Base-by-base conservation (phyloP, 2,329 filamentous ascomycete species). In the Lachnellula cervina region DNA sequence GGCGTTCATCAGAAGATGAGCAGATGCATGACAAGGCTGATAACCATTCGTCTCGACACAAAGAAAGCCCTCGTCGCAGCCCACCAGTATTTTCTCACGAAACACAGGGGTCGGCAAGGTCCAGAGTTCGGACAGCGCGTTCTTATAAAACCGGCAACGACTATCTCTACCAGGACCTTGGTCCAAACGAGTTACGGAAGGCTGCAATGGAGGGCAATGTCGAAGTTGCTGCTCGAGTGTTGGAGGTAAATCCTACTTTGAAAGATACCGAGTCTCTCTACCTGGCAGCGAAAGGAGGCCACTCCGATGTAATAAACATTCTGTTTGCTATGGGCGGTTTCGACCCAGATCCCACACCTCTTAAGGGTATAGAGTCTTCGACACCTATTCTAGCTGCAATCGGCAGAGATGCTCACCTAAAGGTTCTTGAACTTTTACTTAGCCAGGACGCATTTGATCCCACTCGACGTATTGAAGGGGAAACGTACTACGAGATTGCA, bases 341-440 rank as follows among this genome's bases (percentile, higher is more conserved):
- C 17, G 78, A 87, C 64, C 78, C 82, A 7, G 89, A 94, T 64
- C 90, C 90, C 34, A 77, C 80, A 6, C 82, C 89, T 13, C 72
- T 91, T 47, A 66, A 76, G 8, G 71, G 70, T 16, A 75, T 76
- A 43, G 91, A 94, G 55, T 86, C 89, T 66, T 88, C 92, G 51
- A 97, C 93, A 1, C 94, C 94, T 1, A 95, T 99, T 78, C 81
- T 97, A 38, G 91, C 92, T 56, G 92, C 94, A 1, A 97, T 99
- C 62, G 93, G 94, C 16, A 88, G 93, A 63, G 83, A 86, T 60
- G 94, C 96, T 65, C 94, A 96, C 65, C 80, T 94, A 49, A 88
- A 90, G 62, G 90, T 97, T 55, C 84, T 99, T 45, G 82, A 88
- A 55, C 76, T 96, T 11, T 79, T 97, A 7, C 76, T 96, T 6